These are phyloP conservation scores for Arabidopsis arenosa DNA, from an alignment of 345 rosid species.

Conservation along the genomic window DNA sequence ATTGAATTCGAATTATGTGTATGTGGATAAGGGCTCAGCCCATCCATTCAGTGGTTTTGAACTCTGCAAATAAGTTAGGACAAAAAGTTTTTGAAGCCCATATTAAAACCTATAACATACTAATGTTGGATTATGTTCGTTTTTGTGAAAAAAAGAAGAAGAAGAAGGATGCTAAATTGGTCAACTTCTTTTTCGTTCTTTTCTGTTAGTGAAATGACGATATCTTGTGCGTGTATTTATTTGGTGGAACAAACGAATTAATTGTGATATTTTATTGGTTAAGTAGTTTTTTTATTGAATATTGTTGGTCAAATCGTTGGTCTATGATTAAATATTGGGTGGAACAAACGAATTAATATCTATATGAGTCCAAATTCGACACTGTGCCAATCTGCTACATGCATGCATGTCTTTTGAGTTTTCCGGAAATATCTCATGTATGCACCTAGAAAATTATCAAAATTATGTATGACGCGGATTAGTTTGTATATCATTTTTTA, in stretches of 20 bases:
- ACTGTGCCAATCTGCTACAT: not conserved
- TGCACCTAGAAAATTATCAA: not conserved
- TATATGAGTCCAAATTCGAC: no score
- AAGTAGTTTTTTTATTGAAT: no score
- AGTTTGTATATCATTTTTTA: not conserved
- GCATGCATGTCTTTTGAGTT: not conserved
- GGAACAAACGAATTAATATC: no score
- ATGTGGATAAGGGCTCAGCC: not conserved
- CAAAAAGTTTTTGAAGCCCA: not conserved
- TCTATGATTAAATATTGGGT: no score
- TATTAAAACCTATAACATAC: not conserved
- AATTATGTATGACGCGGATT: not conserved
- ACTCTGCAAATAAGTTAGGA: slow-evolving; percentile 7
- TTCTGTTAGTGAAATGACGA: not conserved
- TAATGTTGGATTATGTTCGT: not conserved
- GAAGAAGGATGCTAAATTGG: not conserved
- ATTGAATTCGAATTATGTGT: not conserved
- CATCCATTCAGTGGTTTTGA: not conserved
- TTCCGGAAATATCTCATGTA: not conserved
- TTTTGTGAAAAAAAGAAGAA: no score
- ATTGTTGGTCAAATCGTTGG: no score
- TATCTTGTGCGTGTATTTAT: not conserved
- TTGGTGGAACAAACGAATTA: not conserved
- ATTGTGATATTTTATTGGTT: not conserved
- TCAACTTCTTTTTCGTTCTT: not conserved